Evolutionary conservation across 2,329 filamentous ascomycete species (phyloP), one percentile per base, ranked within the genome.

Genomic region (Dactylellina leptospora): DNA sequence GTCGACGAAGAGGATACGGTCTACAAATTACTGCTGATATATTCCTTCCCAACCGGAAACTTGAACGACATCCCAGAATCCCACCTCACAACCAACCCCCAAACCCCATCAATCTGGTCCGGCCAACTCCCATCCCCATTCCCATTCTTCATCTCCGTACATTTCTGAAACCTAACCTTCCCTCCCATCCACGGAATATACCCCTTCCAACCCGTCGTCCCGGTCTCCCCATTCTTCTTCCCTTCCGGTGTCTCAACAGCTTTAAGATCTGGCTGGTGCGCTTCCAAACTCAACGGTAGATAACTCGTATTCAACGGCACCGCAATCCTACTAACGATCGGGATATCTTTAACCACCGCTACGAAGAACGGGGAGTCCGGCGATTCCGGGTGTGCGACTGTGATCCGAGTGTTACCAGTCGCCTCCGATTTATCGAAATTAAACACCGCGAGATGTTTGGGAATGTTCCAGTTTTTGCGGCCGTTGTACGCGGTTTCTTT

Each of bases 401-500:
- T 64, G 22, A 72, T 72, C 22, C 10, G 53, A 4, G 68, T 72
- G 3, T 62, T 51, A 1, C 59, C 59, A 9, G 68, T 72, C 4
- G 51, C 54, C 11, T 58, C 45, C 3, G 59, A 64, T 8, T 42
- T 59, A 16, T 59, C 53, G 28, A 83, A 86, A 11, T 81, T 80
- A 75, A 86, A 86, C 9, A 78, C 78, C 33, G 84, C 84, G 11
- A 85, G 80, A 62, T 85, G 83, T 74, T 86, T 86, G 10, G 84
- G 84, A 27, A 84, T 82, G 75, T 84, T 85, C 84, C 84, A 86
- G 72, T 85, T 84, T 28, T 78, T 81, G 38, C 84, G 78, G 6
- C 84, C 84, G 64, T 86, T 85, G 78, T 82, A 85, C 74, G 82
- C 83, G 0, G 83, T 84, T 20, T 82, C 75, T 74, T 82, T 82